phyloP scores from a whole-genome alignment of 805 yeast genomes.

The Yamadazyma paraphyllophila region DNA sequence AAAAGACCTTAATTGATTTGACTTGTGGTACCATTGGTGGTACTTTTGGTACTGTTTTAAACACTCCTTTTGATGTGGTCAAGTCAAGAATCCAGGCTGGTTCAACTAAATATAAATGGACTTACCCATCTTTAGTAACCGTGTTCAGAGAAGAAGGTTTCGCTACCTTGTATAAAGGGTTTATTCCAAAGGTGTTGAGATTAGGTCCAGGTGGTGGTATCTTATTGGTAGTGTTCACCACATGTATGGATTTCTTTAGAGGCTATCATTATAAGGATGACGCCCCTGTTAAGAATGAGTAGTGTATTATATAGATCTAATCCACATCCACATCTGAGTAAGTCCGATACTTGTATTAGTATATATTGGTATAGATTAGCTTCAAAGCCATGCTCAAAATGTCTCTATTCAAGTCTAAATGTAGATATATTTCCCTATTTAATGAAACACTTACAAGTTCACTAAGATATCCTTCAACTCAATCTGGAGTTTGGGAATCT shows the following conservation, averaged over 20 bases:
- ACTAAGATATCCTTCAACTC: conserved; percentile 10
- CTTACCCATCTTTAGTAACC: conserved; percentile 70
- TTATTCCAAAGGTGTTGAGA: conserved; percentile 94
- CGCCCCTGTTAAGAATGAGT: background rate
- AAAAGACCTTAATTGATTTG: conserved; percentile 82
- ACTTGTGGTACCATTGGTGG: conserved; percentile 96
- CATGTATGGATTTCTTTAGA: conserved; percentile 92
- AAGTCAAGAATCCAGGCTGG: conserved; percentile 96
- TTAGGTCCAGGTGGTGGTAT: conserved; percentile 99
- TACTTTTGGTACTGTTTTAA: conserved; percentile 89
- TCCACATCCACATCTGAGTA: too few relatives aligned
- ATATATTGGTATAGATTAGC: background rate
- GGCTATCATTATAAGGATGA: conserved; percentile 28
- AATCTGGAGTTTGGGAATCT: conserved; percentile 4
- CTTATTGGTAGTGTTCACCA: conserved; percentile 91
- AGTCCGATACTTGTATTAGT: too few relatives aligned
- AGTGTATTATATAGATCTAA: background rate
- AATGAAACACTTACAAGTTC: conserved; percentile 4
- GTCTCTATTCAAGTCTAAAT: background rate
- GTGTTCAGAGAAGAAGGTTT: conserved; percentile 91
- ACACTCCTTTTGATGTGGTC: conserved; percentile 97
- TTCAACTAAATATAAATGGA: conserved; percentile 87
- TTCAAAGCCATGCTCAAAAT: background rate
- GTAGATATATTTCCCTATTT: background rate
- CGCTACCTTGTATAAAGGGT: conserved; percentile 89